Percentiles rank a stretch among this genome's conserved stretches.
Evolutionary conservation across 441 rosid genomes (phyloP).

Genomic region (Isatis lusitanica): DNA sequence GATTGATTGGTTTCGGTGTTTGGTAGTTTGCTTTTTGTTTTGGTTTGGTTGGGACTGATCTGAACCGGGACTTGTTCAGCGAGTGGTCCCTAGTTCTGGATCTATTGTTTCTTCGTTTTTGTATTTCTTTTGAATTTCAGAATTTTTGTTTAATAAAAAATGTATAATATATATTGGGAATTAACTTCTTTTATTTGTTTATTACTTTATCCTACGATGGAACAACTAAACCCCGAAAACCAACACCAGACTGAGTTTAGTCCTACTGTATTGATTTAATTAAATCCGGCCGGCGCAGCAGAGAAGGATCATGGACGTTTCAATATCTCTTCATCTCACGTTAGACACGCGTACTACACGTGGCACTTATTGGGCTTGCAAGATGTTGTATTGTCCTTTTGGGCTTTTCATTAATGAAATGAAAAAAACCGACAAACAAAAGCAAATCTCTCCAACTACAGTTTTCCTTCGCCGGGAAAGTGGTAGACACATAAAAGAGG

Average conservation of each 20-base stretch:
- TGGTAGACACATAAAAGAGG: background rate
- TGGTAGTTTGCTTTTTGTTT: background rate
- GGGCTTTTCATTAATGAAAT: too few relatives aligned
- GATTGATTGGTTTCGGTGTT: conserved; percentile 22
- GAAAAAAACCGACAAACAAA: too few relatives aligned
- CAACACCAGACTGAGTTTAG: too few relatives aligned
- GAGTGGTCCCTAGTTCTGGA: conserved; percentile 1
- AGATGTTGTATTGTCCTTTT: too few relatives aligned
- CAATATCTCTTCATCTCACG: too few relatives aligned
- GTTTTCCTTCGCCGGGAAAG: background rate
- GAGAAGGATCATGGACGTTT: too few relatives aligned
- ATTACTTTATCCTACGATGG: too few relatives aligned
- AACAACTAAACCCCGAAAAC: too few relatives aligned
- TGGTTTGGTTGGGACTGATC: background rate
- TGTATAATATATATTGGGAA: background rate
- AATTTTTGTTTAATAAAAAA: background rate
- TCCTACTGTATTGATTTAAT: too few relatives aligned
- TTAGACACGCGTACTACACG: too few relatives aligned
- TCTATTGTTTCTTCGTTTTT: conserved; percentile 11
- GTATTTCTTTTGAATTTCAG: background rate
- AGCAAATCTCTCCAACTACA: background rate
- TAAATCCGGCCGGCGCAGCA: too few relatives aligned
- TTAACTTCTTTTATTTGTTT: background rate
- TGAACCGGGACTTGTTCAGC: conserved; percentile 24
- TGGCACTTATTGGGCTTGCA: too few relatives aligned